Percentiles rank a stretch among this genome's conserved stretches.
These are phyloP conservation scores for Saturnispora hagleri DNA, from an alignment of 805 yeast genomes.

Conservation along the genomic window DNA sequence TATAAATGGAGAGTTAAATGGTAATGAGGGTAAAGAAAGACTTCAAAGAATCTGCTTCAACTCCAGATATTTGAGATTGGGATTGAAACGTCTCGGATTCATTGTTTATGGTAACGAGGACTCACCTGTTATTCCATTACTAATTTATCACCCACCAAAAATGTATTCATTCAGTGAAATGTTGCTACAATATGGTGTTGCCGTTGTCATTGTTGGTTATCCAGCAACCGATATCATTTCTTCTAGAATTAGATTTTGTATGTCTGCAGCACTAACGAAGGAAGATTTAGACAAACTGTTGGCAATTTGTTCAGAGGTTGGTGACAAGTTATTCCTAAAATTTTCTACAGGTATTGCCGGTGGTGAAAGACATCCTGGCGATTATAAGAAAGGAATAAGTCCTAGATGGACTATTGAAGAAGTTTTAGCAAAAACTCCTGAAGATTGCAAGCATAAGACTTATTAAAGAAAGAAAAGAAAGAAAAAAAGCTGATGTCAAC, in stretches of 20 bases:
- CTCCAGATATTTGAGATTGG: slow-evolving; percentile 85
- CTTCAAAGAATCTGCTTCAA: slow-evolving; percentile 91
- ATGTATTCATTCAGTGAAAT: slow-evolving; percentile 88
- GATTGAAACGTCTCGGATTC: slow-evolving; percentile 85
- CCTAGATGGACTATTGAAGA: slow-evolving; percentile 78
- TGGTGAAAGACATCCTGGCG: slow-evolving; percentile 45
- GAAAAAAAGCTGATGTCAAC: neutral
- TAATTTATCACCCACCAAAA: slow-evolving; percentile 83
- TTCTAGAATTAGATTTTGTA: slow-evolving; percentile 87
- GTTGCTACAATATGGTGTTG: slow-evolving; percentile 71
- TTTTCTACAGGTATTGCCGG: slow-evolving; percentile 72
- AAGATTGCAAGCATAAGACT: slow-evolving; percentile 37
- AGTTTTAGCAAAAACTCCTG: slow-evolving; percentile 62
- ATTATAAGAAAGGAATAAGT: slow-evolving; percentile 39
- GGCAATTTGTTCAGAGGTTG: slow-evolving; percentile 63
- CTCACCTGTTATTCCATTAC: slow-evolving; percentile 88
- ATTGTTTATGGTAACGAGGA: slow-evolving; percentile 93
- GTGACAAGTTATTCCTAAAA: slow-evolving; percentile 67
- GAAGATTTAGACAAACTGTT: slow-evolving; percentile 83
- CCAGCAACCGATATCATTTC: slow-evolving; percentile 94
- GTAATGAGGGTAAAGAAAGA: slow-evolving; percentile 90
- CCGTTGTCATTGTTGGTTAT: slow-evolving; percentile 93
- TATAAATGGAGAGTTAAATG: slow-evolving; percentile 72
- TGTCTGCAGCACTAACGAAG: slow-evolving; percentile 85
- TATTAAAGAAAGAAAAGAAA: slow-evolving; percentile 13